Evolutionary conservation across 2,329 filamentous ascomycete genomes (phyloP), one percentile per base, ranked within the genome.

Genomic region (Pseudocercospora fijiensis): DNA sequence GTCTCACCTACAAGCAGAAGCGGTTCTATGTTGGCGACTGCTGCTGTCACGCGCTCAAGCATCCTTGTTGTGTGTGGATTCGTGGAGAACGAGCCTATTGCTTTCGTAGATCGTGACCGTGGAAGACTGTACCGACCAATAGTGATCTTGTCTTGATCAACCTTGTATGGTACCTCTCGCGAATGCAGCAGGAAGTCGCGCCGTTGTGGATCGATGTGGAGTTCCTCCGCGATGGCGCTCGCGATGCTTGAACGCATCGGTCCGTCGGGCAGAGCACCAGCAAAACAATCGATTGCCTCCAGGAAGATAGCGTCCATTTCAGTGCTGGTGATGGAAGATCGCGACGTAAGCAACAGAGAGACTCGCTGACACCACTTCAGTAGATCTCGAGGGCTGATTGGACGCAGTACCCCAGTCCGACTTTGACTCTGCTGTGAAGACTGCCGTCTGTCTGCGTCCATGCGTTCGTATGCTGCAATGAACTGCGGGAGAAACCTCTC

Each of bases 1-100:
- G 95, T 99, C 80, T 99, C 95, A 74, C 95, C 95, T n/a, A 99
- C 95, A 27, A 99, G 86, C 18, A 99, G 80, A 1, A 96, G 86
- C 3, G 96, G 92, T 73, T 99, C 95, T n/a, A 86, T 85, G 71
- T 92, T 86, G 66, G 90, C 88, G 5, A 97, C 86, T 1, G 92
- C 90, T 41, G 91, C 88, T 1, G 91, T 88, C 61, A 98, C 90
- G 75, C 96, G 91, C 75, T 99, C 96, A 57, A 99, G 85, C 11
- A 96, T 82, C 66, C 89, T 86, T 68, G 91, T 86, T 0, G 94
- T 94, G 68, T 96, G 91, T 22, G 86, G 88, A 20, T 95, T 98
- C 37, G 90, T 92, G 4, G 95, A 95, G 78, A 98, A 99, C 0
- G 90, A 88, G 60, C 85, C 82, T 6, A 49, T 37, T 8, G 63